Conservation (phyloP, 371 early-diverging fungal genomes). For the Cokeromyces recurvatus region DNA sequence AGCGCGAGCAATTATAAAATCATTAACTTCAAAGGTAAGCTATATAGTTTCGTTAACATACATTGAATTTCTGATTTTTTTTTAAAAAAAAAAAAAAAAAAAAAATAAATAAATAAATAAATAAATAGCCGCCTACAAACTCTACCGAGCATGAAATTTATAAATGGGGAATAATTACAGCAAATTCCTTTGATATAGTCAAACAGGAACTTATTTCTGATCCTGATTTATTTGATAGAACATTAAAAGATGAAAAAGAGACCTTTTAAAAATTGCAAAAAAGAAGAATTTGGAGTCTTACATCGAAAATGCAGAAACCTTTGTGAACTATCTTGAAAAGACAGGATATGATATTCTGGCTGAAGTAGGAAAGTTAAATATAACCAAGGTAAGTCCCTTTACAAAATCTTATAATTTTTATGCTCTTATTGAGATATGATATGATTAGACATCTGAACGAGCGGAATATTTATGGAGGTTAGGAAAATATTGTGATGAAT, state of each 20-base stretch:
- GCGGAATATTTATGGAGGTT: constrained; percentile 28
- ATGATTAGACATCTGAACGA: constrained; percentile 12
- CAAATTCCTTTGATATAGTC: constrained; percentile 1
- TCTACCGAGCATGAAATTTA: background rate
- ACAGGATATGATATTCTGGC: constrained; percentile 8
- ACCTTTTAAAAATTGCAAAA: no score
- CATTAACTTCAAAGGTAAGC: no score
- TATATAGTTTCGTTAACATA: no score
- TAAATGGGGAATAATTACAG: background rate
- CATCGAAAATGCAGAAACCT: constrained; percentile 5
- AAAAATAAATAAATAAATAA: no score
- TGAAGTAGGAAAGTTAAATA: constrained; percentile 17
- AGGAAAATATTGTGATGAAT: constrained; percentile 37
- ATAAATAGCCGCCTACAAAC: no score
- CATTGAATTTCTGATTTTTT: no score
- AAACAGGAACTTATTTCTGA: constrained; percentile 6
- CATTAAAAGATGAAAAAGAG: background rate
- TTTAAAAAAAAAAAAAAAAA: no score
- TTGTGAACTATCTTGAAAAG: constrained; percentile 15
- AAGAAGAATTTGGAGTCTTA: no score
- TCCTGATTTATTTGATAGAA: background rate
- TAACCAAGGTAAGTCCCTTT: no score
- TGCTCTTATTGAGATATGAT: no score
- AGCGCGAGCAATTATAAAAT: no score
- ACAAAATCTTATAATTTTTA: no score